Conservation (phyloP, 106 monocot species). For the Xerophyta viscosa region DNA sequence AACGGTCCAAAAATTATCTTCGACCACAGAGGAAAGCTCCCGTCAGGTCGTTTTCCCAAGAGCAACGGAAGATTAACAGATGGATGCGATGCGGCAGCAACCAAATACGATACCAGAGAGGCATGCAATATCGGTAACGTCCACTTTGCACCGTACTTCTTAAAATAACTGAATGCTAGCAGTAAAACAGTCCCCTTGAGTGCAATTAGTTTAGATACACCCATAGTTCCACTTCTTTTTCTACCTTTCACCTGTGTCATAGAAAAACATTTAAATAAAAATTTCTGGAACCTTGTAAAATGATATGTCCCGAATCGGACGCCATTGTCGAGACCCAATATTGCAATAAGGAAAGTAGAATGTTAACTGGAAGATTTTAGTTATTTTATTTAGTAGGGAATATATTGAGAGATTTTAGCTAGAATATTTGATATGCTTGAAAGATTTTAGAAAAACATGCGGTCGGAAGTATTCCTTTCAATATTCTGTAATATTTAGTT, state of each 20-base stretch:
- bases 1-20: constrained; percentile 62
- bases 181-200: constrained; percentile 57
- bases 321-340: too few relatives aligned
- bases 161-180: constrained; percentile 25
- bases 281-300: too few relatives aligned
- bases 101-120: constrained; percentile 51
- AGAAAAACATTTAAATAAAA: neutral
- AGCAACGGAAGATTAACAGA: constrained; percentile 72
- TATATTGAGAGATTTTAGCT: too few relatives aligned
- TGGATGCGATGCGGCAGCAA: constrained; percentile 75
- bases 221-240: constrained; percentile 22
- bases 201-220: constrained; percentile 61
- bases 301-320: too few relatives aligned
- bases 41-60: constrained; percentile 72
- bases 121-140: constrained; percentile 50
- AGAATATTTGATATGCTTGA: too few relatives aligned
- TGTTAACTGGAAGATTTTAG: too few relatives aligned
- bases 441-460: too few relatives aligned
- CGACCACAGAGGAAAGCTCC: constrained; percentile 82
- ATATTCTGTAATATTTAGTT: too few relatives aligned
- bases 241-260: constrained; percentile 9
- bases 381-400: too few relatives aligned
- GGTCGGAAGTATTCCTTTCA: too few relatives aligned
- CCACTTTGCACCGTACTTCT: constrained; percentile 17
- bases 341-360: too few relatives aligned